A percentile compares a stretch with the other conserved stretches of the same genome.
Evolutionary conservation across 2,329 filamentous ascomycete species (phyloP).

Genomic region (Diaporthe sp.): DNA sequence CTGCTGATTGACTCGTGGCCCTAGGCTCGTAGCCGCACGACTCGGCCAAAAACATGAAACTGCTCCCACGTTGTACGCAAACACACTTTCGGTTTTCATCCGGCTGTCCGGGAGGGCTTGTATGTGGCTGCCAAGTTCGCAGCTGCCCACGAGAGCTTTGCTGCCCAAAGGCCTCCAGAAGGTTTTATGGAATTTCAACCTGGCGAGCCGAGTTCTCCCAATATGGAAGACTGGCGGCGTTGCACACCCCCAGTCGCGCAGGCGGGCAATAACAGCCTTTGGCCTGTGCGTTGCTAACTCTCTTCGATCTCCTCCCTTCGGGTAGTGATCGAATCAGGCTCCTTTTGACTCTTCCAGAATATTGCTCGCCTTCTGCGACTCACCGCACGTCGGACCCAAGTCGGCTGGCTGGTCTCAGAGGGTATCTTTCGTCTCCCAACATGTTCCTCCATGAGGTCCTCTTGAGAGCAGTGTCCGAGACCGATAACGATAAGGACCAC

Average conservation of each 20-base stretch:
- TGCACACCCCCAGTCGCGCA: background rate
- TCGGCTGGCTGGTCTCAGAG: slow-evolving; percentile 17
- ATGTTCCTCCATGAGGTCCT: slow-evolving; percentile 28
- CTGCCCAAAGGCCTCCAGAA: slow-evolving; percentile 17
- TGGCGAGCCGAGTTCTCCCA: slow-evolving; percentile 5
- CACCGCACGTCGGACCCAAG: slow-evolving; percentile 1
- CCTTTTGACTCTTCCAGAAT: slow-evolving; percentile 1
- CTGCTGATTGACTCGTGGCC: slow-evolving; percentile 28
- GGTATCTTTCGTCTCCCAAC: background rate
- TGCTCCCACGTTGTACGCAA: background rate
- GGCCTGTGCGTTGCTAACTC: slow-evolving; percentile 9
- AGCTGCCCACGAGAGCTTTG: slow-evolving; percentile 12
- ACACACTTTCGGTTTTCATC: slow-evolving; percentile 4
- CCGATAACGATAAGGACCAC: slow-evolving; percentile 9
- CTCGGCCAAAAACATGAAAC: slow-evolving; percentile 31
- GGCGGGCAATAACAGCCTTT: slow-evolving; percentile 21
- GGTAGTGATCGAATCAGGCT: background rate
- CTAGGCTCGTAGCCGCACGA: slow-evolving; percentile 25
- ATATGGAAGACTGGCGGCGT: background rate
- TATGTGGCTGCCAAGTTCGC: slow-evolving; percentile 21
- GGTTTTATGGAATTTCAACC: slow-evolving; percentile 11
- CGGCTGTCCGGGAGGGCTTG: slow-evolving; percentile 13
- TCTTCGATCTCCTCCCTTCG: slow-evolving; percentile 3
- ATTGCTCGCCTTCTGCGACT: slow-evolving; percentile 8
- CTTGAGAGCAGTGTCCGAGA: slow-evolving; percentile 13